Base-by-base conservation (phyloP, 192 early-diverging fungal species). In the Coemansia sp. region DNA sequence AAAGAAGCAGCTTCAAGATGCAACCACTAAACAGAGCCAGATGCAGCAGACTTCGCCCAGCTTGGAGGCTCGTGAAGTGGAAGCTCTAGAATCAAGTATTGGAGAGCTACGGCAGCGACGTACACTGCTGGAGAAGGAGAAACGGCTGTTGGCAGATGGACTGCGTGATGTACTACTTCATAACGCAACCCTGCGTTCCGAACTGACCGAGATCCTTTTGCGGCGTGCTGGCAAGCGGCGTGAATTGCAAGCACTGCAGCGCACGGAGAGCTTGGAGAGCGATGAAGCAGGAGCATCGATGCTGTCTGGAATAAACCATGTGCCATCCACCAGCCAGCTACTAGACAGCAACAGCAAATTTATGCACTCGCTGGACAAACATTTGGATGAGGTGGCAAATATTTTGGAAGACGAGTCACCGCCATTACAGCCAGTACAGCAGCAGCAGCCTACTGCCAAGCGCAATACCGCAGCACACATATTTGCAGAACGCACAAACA, bases 251-350 rank as follows among this genome's bases (percentile, higher is more conserved):
- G 30, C 42, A 31, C 63, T 60, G 35, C 57, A 59, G 50, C 53
- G 56, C 10, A 12, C 38, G 0, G 57, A 51, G 18, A 61, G 66
- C 50, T 26, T 10, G 21, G 42, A 19, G 47, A 61, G 65, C 5
- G 71, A 74, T 18, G 41, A 66, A 6, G 57, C 43, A 31, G 61
- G 51, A 23, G 36, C 37, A 16, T 76, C 72, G 13, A 67, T 57
- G 16, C 53, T 59, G 57, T 78, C 68, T 8, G 63, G 53, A 10
- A 37, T 71, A n/a, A 62, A 58, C 50, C 58, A 59, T 30, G 48
- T 78, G 11, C 74, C 74, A 9, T 60, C 63, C 35, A 49, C 59
- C 13, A 78, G 69, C 41, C 68, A 71, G 64, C 59, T 78, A 19
- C 38, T 78, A 0, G 74, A 71, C 37, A 50, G 55, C 50, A 68